These are phyloP conservation scores for Carex sylvatica DNA, from an alignment of 202 grass and related monocot species.

Conservation along the genomic window DNA sequence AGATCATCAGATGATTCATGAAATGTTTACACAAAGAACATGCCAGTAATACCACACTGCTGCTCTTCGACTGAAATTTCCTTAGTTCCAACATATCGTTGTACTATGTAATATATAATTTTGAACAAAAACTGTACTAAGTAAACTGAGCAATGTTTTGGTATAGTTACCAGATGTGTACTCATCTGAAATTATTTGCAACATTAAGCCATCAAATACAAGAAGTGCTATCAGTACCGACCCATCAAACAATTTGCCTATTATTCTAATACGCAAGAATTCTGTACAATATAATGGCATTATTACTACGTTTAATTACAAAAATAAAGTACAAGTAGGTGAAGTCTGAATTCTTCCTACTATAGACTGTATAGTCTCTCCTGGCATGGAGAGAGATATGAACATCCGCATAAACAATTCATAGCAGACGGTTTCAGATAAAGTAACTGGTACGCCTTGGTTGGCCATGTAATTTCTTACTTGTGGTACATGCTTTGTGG, in stretches of 20 bases:
- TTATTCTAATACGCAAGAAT: not conserved
- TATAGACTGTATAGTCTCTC: not conserved
- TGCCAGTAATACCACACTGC: conserved; percentile 1
- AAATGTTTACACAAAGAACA: conserved; percentile 1
- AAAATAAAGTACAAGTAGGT: too few relatives aligned
- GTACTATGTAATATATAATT: conserved; percentile 1
- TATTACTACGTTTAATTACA: too few relatives aligned
- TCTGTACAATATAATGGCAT: not conserved
- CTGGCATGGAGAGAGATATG: not conserved
- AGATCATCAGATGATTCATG: not conserved
- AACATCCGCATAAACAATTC: not conserved
- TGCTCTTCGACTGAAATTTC: conserved; percentile 2
- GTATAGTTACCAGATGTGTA: not conserved
- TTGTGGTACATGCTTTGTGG: not conserved
- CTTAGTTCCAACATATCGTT: conserved; percentile 1
- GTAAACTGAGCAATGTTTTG: conserved; percentile 6
- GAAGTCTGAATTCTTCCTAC: too few relatives aligned
- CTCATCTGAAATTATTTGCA: not conserved
- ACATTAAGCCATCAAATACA: not conserved
- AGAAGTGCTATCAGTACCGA: not conserved
- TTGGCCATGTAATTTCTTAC: not conserved
- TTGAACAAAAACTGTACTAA: not conserved
- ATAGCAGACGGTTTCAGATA: not conserved
- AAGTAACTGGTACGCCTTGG: not conserved
- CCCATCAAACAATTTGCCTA: not conserved